These are phyloP conservation scores for Penicillium samsonianum DNA, from an alignment of 495 filamentous ascomycete species.

Conservation along the genomic window DNA sequence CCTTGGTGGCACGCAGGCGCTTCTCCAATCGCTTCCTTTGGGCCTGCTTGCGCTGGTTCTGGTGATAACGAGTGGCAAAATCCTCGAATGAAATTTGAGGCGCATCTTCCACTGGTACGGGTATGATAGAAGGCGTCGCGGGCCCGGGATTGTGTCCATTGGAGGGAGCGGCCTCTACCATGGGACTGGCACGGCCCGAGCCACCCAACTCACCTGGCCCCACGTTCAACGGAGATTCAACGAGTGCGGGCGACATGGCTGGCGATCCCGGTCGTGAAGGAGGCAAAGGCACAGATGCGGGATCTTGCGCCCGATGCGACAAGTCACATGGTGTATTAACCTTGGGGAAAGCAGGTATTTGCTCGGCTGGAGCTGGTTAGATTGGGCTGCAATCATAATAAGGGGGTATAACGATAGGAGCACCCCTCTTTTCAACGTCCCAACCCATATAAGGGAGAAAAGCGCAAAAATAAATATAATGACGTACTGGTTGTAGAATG, in stretches of 20 bases:
- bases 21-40: conserved; percentile 44
- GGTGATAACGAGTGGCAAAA: conserved; percentile 43
- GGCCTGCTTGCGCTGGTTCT: conserved; percentile 45
- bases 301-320: conserved; percentile 27
- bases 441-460: conserved; percentile 3
- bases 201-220: conserved; percentile 46
- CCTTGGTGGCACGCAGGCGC: conserved; percentile 47
- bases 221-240: conserved; percentile 11
- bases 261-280: conserved; percentile 30
- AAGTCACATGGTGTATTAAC: conserved; percentile 34
- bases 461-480: neutral
- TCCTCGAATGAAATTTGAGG: conserved; percentile 47
- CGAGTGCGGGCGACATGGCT: conserved; percentile 10
- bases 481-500: conserved; percentile 43
- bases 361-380: conserved; percentile 32
- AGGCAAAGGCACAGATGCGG: conserved; percentile 30
- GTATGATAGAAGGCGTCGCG: conserved; percentile 1
- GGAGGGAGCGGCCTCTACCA: conserved; percentile 27
- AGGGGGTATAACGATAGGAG: conserved; percentile 4
- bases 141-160: conserved; percentile 24
- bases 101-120: conserved; percentile 12
- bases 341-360: conserved; percentile 29
- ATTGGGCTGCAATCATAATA: conserved; percentile 24
- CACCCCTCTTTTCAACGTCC: conserved; percentile 12
- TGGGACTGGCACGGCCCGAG: conserved; percentile 42